These are phyloP conservation scores for Phytopythium montanum DNA, from an alignment of 352 stramenopile species.

Conservation along the genomic window DNA sequence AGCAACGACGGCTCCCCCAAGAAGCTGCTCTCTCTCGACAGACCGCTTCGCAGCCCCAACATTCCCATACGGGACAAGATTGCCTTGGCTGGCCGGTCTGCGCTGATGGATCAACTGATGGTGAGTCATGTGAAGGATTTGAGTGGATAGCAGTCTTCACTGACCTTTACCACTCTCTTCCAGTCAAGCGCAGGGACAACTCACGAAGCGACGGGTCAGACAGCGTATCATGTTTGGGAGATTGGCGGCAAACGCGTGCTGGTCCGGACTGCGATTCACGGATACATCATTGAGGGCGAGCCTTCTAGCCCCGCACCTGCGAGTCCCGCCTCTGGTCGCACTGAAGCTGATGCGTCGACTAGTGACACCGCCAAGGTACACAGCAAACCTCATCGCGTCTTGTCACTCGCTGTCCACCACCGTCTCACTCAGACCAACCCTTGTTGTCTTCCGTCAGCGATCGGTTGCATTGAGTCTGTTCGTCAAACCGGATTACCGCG, in stretches of 20 bases:
- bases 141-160: background rate
- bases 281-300: background rate
- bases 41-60: slow-evolving; percentile 21
- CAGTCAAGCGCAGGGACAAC: background rate
- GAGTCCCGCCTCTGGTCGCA: background rate
- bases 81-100: slow-evolving; percentile 16
- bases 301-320: no score
- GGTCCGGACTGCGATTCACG: slow-evolving; percentile 46
- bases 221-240: slow-evolving; percentile 67
- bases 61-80: slow-evolving; percentile 33
- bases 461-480: slow-evolving; percentile 48
- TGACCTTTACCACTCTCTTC: background rate
- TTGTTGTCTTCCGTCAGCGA: slow-evolving; percentile 1
- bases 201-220: slow-evolving; percentile 10
- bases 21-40: slow-evolving; percentile 61
- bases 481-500: slow-evolving; percentile 64
- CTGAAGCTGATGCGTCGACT: background rate
- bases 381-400: background rate
- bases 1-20: slow-evolving; percentile 18
- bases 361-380: background rate
- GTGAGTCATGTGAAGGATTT: slow-evolving; percentile 10
- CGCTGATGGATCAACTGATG: slow-evolving; percentile 25
- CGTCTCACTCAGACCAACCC: background rate
- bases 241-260: slow-evolving; percentile 52
- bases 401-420: no score